Base-by-base conservation (phyloP, 1,284 basidiomycete species). In the Tilletiaria anomala region DNA sequence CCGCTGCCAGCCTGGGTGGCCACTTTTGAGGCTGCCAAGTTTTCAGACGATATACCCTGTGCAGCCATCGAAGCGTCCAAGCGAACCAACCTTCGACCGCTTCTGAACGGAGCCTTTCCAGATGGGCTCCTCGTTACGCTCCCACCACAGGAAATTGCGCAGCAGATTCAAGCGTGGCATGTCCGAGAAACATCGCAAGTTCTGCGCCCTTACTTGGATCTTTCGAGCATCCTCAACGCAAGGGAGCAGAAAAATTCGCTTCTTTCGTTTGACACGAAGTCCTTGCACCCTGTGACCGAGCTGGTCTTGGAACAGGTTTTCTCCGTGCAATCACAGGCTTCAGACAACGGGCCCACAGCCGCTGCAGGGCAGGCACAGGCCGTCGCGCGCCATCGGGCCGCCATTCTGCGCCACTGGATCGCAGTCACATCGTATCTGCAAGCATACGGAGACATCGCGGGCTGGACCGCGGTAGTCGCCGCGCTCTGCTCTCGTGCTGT, bases 401-500 rank as follows among this genome's bases (percentile, higher is more conserved):
- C 50, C 5, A 42, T 66, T 16, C 50, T 66, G 20, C 50, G 54
- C 20, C 63, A 65, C 31, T 66, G 63, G 63, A 58, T 61, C 24
- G 53, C 54, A 19, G 42, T 65, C 37, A 59, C 51, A n/a, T 51
- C 47, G 5, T 54, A 48, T 32, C 45, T 61, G 6, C 47, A 54
- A 19, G 47, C 40, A 3, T 39, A 52, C 4, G 50, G 53, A 15
- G 60, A 65, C 33, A 16, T 60, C 3, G 51, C 54, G 1, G 61
- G 56, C 21, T 66, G 63, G 63, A 41, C 53, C 23, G 61, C 63
- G 12, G 49, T 66, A 8, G 47, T 43, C 26, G 50, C 53, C 6
- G 62, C 58, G 3, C 37, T 66, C 24, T 65, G 62, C 39, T 65
- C 61, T n/a, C 48, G 63, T 15, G 50, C 61, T 1, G 54, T 65